A percentile compares a stretch with the other conserved stretches of the same genome.
Evolutionary conservation across 768 basidiomycete genomes (phyloP).

Genomic region (Wakefieldia striispora): DNA sequence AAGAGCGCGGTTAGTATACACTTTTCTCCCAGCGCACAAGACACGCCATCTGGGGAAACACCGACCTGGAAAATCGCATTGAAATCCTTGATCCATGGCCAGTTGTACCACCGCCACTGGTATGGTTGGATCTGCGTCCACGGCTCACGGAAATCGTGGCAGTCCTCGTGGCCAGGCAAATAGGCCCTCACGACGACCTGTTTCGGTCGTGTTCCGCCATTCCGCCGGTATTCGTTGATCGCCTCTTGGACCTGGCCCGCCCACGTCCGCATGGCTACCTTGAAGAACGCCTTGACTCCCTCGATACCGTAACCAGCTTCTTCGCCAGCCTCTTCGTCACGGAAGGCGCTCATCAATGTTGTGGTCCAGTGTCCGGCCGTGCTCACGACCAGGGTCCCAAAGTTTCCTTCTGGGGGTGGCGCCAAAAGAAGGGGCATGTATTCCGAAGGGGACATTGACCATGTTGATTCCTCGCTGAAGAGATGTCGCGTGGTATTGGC

Average conservation of each 20-base stretch:
- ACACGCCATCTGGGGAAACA: conserved; percentile 3
- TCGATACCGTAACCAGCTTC: conserved; percentile 48
- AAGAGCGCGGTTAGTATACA: conserved; percentile 3
- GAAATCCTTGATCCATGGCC: conserved; percentile 57
- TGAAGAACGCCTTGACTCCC: conserved; percentile 56
- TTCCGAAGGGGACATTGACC: conserved; percentile 51
- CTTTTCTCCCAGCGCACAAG: background rate
- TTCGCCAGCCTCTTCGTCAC: conserved; percentile 29
- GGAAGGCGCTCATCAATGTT: conserved; percentile 45
- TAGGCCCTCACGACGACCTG: conserved; percentile 61
- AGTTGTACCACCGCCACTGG: conserved; percentile 57
- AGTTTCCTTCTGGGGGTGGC: conserved; percentile 46
- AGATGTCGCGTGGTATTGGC: conserved; percentile 35
- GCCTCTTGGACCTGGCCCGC: conserved; percentile 48
- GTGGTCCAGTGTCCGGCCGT: conserved; percentile 74
- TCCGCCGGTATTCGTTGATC: conserved; percentile 34
- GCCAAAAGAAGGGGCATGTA: conserved; percentile 52
- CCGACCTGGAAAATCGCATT: conserved; percentile 58
- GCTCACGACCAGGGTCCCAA: conserved; percentile 59
- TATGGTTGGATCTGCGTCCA: conserved; percentile 45
- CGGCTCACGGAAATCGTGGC: conserved; percentile 48
- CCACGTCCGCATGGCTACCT: conserved; percentile 56
- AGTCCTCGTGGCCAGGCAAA: conserved; percentile 64
- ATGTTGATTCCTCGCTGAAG: conserved; percentile 55
- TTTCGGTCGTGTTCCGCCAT: conserved; percentile 28